Base-by-base conservation (phyloP, 2,329 filamentous ascomycete species). In the Polychaeton citri region DNA sequence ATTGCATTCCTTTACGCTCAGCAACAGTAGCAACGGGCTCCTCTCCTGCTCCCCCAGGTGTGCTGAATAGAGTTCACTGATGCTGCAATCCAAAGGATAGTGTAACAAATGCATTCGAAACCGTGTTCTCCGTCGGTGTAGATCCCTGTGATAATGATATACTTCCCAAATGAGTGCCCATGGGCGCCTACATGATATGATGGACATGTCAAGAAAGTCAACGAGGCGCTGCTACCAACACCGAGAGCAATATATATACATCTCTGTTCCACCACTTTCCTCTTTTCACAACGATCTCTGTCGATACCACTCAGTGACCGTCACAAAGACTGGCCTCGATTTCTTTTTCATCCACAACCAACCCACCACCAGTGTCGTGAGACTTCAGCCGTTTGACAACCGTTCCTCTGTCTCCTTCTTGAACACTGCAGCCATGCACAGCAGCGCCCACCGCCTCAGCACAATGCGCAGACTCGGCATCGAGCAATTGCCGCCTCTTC, bases 401-500 rank as follows among this genome's bases (percentile, higher is more conserved):
- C n/a, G n/a, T n/a, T n/a, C n/a, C n/a, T n/a, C n/a, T n/a, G n/a
- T n/a, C n/a, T n/a, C n/a, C 18, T 6, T 5, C 21, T 26, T 16
- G 6, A 38, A 16, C 34, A 30, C 15, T 32, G 33, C n/a, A 31
- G 26, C 24, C 26, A 52, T 57, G 53, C 43, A 47, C 26, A 49
- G 49, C 43, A 38, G 33, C 17, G 19, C 13, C 12, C 44, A 47
- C 34, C 49, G 46, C 28, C 41, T 40, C 43, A 45, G 48, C 20
- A 42, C 37, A 18, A 43, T 51, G 19, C 38, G 20, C 21, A 38
- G 46, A 28, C 49, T 54, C 16, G 47, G 48, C 19, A 48, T 55
- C 38, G 45, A 55, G 38, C 50, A 51, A 35, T 41, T 53, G 4
- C 48, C 51, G 15, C 35, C 44, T 15, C 40, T 46, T 33, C 13